Conservation (phyloP, 2,329 filamentous ascomycete genomes). For the Pezizomycotina sp. region DNA sequence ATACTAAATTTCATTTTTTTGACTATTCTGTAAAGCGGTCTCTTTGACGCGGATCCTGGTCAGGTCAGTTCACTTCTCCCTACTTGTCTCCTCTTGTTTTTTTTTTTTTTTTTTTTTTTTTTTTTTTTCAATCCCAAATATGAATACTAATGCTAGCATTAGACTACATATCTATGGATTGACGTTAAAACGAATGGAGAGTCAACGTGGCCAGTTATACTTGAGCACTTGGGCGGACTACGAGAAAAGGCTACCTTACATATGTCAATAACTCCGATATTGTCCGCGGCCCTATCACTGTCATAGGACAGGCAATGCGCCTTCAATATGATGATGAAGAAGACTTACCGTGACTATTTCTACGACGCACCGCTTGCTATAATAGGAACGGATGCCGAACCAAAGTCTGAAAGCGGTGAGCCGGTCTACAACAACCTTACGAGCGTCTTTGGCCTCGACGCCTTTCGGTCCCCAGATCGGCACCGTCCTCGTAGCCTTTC, state of each 20-base stretch:
- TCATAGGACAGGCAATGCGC: conserved; percentile 51
- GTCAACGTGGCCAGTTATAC: conserved; percentile 38
- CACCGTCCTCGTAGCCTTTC: too few species aligned
- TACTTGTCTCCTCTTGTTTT: too few species aligned
- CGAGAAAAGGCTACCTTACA: conserved; percentile 41
- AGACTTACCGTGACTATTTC: conserved; percentile 44
- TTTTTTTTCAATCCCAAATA: too few species aligned
- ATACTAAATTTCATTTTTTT: too few species aligned
- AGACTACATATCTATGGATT: conserved; percentile 44
- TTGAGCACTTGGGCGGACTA: conserved; percentile 42
- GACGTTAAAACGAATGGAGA: conserved; percentile 48
- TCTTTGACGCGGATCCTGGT: conserved; percentile 30
- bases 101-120: too few species aligned
- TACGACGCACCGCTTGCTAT: conserved; percentile 45
- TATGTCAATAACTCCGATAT: conserved; percentile 33
- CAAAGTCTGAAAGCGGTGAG: conserved; percentile 25
- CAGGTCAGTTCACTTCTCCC: too few species aligned
- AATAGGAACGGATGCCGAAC: conserved; percentile 14
- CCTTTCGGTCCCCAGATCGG: conserved; percentile 19
- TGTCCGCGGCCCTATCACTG: conserved; percentile 40
- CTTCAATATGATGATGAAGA: conserved; percentile 31
- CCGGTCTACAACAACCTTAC: conserved; percentile 21
- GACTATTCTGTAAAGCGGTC: too few species aligned
- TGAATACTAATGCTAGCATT: too few species aligned
- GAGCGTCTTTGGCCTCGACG: conserved; percentile 12